phyloP scores from a whole-genome alignment of 805 yeast species.

The Cyberlindnera nakhonratchasimensis region DNA sequence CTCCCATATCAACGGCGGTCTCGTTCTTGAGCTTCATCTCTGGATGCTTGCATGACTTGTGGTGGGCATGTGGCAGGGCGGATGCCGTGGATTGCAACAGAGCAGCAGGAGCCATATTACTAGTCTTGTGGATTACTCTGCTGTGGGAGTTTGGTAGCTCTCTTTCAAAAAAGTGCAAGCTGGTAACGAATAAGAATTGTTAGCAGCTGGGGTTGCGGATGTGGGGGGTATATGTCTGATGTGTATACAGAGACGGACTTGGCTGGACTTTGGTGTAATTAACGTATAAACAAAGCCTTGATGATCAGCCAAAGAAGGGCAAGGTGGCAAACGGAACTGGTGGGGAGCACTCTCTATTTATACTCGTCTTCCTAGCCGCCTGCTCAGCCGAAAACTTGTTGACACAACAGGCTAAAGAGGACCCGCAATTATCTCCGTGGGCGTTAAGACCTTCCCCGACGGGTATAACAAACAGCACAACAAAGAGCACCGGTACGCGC shows the following conservation, averaged over 20 bases:
- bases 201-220: too few species aligned
- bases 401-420: neutral
- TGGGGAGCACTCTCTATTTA: conserved; percentile 3
- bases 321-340: neutral
- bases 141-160: neutral
- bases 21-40: conserved; percentile 23
- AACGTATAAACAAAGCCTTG: too few species aligned
- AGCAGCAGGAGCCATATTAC: conserved; percentile 30
- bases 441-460: conserved; percentile 9
- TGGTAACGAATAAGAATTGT: too few species aligned
- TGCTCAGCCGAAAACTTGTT: neutral
- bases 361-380: neutral
- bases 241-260: too few species aligned
- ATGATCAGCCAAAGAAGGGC: too few species aligned
- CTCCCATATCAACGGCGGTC: conserved; percentile 19
- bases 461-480: conserved; percentile 1
- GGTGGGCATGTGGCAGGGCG: conserved; percentile 10
- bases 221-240: too few species aligned
- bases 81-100: conserved; percentile 10
- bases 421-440: conserved; percentile 11
- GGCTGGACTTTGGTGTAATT: too few species aligned
- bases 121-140: neutral
- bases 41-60: conserved; percentile 9
- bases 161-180: too few species aligned
- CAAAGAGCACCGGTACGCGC: conserved; percentile 1